These are phyloP conservation scores for Trematosphaeria pertusa DNA, from an alignment of 2,329 filamentous ascomycete species.

Conservation along the genomic window DNA sequence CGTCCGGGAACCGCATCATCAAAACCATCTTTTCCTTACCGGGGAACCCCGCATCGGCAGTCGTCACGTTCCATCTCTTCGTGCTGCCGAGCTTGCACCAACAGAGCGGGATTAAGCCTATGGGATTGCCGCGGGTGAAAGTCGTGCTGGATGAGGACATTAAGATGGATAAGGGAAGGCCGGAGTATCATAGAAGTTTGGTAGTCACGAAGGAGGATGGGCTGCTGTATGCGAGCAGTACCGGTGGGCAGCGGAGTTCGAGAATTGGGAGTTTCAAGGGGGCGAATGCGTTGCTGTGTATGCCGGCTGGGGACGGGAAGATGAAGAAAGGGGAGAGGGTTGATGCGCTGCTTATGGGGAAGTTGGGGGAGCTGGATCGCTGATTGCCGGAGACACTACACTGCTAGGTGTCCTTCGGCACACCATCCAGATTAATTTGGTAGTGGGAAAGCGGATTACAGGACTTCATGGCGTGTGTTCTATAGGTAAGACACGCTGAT, in stretches of 20 bases:
- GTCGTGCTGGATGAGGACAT: constrained; percentile 78
- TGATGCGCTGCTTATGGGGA: constrained; percentile 79
- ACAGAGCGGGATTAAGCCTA: constrained; percentile 70
- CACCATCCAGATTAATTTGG: too few relatives aligned
- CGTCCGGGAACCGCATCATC: constrained; percentile 60
- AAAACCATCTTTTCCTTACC: constrained; percentile 89
- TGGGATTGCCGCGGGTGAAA: constrained; percentile 74
- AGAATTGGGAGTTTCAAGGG: constrained; percentile 86
- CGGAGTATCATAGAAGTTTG: constrained; percentile 89
- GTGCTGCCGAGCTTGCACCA: constrained; percentile 86
- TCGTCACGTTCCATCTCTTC: constrained; percentile 94
- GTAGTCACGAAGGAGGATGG: constrained; percentile 72
- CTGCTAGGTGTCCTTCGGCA: too few relatives aligned
- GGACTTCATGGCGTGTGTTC: too few relatives aligned
- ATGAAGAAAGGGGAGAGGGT: constrained; percentile 73
- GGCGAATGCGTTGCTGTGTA: constrained; percentile 84
- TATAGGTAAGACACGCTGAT: too few relatives aligned
- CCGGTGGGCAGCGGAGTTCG: constrained; percentile 88
- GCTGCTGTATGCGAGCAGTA: constrained; percentile 75
- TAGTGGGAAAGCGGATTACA: too few relatives aligned
- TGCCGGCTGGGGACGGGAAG: constrained; percentile 70
- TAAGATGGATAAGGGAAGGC: constrained; percentile 73
- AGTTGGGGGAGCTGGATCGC: constrained; percentile 20
- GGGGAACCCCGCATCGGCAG: constrained; percentile 90
- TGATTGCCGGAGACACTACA: constrained; percentile 1